Base-by-base conservation (phyloP, 1,284 basidiomycete species). In the Cerioporus squamosus region DNA sequence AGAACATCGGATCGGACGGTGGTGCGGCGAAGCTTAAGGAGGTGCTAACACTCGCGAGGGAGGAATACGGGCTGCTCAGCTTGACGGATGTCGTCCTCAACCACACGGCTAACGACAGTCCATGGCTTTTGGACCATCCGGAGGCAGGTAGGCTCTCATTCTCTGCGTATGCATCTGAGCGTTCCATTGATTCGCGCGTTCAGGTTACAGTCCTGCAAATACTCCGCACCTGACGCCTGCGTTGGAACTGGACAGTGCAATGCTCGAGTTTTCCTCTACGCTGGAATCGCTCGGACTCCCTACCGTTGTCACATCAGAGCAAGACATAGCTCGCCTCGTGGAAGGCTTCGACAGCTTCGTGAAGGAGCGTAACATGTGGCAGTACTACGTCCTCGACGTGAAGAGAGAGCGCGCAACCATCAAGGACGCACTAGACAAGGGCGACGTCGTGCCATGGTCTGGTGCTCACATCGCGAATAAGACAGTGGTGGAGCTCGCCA, bases 81-180 rank as follows among this genome's bases (percentile, higher is more conserved):
- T 73, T 98, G 66, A 97, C 94, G 0, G 96, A 98, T 71, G 91
- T 98, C 44, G 96, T 98, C 17, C 83, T 97, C 60, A 98, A 98
- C 72, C 95, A 98, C 70, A 97, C 95, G 3, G 94, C 95, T 6
- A 91, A 94, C 70, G 94, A 97, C 71, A 94, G 90, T 63, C 81
- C 87, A 9, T 98, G 95, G 95, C 80, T 98, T n/a, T 72, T 85
- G 40, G 86, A 95, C 5, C 95, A 98, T 73, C 95, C 96, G 3
- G 95, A 98, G 82, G 93, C 95, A 63, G 95, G 94, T 90, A 65
- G 63, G 84, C 73, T 62, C 15, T 42, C 20, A 24, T 26, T 59
- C 43, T 20, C 56, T 62, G 46, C 62, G 31, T 64, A 39, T n/a
- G 3, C 23, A 22, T 14, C 6, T n/a, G 20, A 20, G 14, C 24